Evolutionary conservation across 257 asterid species (phyloP).

Genomic region (Ophiorrhiza pumila): DNA sequence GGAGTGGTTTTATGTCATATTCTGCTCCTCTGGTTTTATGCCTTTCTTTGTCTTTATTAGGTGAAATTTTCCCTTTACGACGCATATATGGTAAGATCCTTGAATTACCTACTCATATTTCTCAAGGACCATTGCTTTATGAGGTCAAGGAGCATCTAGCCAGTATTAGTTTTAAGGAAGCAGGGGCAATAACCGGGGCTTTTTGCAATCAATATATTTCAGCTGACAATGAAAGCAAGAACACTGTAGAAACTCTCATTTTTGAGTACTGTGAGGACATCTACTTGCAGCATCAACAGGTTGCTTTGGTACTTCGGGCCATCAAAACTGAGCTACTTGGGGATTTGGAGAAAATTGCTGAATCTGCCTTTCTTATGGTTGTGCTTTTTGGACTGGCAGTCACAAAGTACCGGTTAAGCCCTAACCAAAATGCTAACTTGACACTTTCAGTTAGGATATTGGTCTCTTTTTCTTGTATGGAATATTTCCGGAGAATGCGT

Average conservation of each 20-base stretch:
- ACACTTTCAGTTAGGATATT: slow-evolving; percentile 61
- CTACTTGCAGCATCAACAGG: slow-evolving; percentile 66
- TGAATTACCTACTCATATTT: slow-evolving; percentile 33
- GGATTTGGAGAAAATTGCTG: slow-evolving; percentile 79
- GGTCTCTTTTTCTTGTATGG: slow-evolving; percentile 90
- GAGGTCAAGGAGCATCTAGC: slow-evolving; percentile 54
- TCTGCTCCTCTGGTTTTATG: slow-evolving; percentile 47
- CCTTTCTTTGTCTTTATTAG: slow-evolving; percentile 58
- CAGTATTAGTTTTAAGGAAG: slow-evolving; percentile 69
- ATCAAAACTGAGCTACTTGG: slow-evolving; percentile 39
- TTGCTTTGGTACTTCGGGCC: slow-evolving; percentile 48
- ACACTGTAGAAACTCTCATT: slow-evolving; percentile 56
- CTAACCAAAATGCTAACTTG: slow-evolving; percentile 41
- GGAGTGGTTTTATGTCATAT: slow-evolving; percentile 59
- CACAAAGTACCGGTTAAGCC: slow-evolving; percentile 58
- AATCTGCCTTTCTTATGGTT: slow-evolving; percentile 92
- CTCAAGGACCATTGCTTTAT: slow-evolving; percentile 26
- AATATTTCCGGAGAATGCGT: slow-evolving; percentile 86
- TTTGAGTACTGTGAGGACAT: slow-evolving; percentile 74
- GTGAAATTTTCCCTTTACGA: slow-evolving; percentile 73
- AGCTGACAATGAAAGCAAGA: slow-evolving; percentile 56
- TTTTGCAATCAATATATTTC: slow-evolving; percentile 74
- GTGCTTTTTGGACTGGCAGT: slow-evolving; percentile 84
- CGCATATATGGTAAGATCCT: slow-evolving; percentile 44
- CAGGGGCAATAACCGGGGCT: slow-evolving; percentile 75